phyloP scores from a whole-genome alignment of 495 filamentous ascomycete genomes.

The Lineolata rhizophorae region DNA sequence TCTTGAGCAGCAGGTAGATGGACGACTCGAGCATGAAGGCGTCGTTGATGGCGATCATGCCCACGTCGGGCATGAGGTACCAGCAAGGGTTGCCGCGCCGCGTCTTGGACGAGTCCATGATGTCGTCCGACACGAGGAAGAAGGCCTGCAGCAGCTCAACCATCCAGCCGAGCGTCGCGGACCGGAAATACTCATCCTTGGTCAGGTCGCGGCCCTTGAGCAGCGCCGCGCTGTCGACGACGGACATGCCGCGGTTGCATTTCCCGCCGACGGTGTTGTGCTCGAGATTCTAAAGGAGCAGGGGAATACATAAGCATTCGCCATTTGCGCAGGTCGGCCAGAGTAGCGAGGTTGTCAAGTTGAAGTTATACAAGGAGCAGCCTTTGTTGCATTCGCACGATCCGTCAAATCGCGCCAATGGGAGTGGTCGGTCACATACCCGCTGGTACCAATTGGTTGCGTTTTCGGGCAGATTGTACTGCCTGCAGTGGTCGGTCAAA shows the following conservation, averaged over 20 bases:
- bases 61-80: slow-evolving; percentile 72
- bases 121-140: slow-evolving; percentile 96
- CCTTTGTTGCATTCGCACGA: no score
- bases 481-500: slow-evolving; percentile 47
- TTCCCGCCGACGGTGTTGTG: slow-evolving; percentile 85
- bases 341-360: no score
- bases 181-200: slow-evolving; percentile 60
- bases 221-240: slow-evolving; percentile 68
- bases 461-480: slow-evolving; percentile 62
- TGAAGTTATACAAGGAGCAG: no score
- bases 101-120: slow-evolving; percentile 90
- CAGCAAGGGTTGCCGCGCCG: slow-evolving; percentile 86
- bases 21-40: slow-evolving; percentile 82
- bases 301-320: not conserved
- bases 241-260: slow-evolving; percentile 96
- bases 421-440: slow-evolving; percentile 28
- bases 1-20: slow-evolving; percentile 83
- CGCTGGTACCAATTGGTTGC: slow-evolving; percentile 73
- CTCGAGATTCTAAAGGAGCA: slow-evolving; percentile 42
- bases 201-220: slow-evolving; percentile 51
- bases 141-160: slow-evolving; percentile 95
- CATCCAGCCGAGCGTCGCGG: slow-evolving; percentile 82
- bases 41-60: slow-evolving; percentile 94
- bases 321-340: no score
- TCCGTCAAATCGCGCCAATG: not conserved